Percentiles rank a stretch among this genome's conserved stretches.
These are phyloP conservation scores for Solanum hybrid DNA, from an alignment of 305 asterid genomes.

Conservation along the genomic window DNA sequence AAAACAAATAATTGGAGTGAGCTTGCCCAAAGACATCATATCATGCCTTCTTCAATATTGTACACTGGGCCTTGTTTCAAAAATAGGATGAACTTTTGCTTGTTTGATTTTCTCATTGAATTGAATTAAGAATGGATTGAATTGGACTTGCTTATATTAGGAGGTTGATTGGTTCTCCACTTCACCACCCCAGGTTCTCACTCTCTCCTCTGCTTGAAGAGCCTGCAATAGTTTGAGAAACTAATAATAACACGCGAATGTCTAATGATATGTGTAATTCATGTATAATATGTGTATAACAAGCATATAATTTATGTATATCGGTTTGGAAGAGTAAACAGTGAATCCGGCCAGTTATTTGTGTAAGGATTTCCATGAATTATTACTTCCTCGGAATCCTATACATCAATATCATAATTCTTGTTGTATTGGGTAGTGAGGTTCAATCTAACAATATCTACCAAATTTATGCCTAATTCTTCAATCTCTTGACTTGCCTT, in stretches of 20 bases:
- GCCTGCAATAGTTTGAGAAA: conserved; percentile 4
- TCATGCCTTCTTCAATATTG: not conserved
- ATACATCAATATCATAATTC: not conserved
- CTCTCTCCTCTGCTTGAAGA: conserved; percentile 14
- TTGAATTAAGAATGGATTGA: not conserved
- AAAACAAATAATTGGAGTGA: not conserved
- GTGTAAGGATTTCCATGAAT: not conserved
- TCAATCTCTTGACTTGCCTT: conserved; percentile 27
- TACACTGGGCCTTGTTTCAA: not conserved
- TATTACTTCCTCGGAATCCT: not conserved
- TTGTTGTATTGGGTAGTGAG: not conserved
- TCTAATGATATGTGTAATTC: not conserved
- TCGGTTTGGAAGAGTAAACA: not conserved
- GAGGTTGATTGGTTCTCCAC: conserved; percentile 2
- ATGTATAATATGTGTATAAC: not conserved
- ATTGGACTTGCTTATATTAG: not conserved
- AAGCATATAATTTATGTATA: not conserved
- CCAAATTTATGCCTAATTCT: conserved; percentile 40
- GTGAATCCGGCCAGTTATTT: not conserved
- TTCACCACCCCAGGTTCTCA: conserved; percentile 12
- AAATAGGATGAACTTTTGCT: not conserved
- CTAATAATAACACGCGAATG: not conserved
- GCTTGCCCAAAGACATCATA: not conserved
- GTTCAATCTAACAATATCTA: not conserved
- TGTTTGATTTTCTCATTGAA: not conserved